A percentile compares a stretch with the other conserved stretches of the same genome.
Conservation (phyloP, 352 stramenopile species). For the Phytophthora pinifolia region DNA sequence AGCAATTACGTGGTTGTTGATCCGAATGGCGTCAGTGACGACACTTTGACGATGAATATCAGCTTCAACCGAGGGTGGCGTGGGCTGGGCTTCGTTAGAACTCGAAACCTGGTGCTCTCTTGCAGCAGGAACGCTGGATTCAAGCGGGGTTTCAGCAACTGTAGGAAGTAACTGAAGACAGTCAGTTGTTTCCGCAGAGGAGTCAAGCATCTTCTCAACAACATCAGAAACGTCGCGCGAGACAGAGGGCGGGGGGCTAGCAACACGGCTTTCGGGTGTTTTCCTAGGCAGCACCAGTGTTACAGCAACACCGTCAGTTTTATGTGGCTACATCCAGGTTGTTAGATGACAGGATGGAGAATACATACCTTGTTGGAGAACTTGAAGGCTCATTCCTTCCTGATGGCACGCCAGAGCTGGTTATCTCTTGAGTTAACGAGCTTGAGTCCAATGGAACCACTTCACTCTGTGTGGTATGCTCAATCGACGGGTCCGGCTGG, state of each 20-base stretch:
- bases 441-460: slow-evolving; percentile 7
- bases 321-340: background rate
- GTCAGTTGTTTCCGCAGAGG: slow-evolving; percentile 3
- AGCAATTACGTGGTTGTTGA: slow-evolving; percentile 37
- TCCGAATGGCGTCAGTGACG: slow-evolving; percentile 26
- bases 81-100: background rate
- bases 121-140: background rate
- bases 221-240: background rate
- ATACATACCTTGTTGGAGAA: slow-evolving; percentile 23
- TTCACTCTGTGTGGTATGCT: slow-evolving; percentile 8
- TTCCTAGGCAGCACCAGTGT: slow-evolving; percentile 11
- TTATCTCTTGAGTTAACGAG: background rate
- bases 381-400: background rate
- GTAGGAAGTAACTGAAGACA: background rate
- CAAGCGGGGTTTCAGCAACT: background rate
- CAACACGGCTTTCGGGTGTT: slow-evolving; percentile 12
- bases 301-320: slow-evolving; percentile 3
- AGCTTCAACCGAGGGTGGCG: background rate
- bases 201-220: background rate
- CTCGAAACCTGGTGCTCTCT: background rate
- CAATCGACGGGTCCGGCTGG: background rate
- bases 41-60: slow-evolving; percentile 1
- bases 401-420: background rate
- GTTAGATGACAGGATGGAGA: background rate
- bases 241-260: slow-evolving; percentile 9